Evolutionary conservation across 768 basidiomycete genomes (phyloP).

Genomic region (Hebeloma cylindrosporum): DNA sequence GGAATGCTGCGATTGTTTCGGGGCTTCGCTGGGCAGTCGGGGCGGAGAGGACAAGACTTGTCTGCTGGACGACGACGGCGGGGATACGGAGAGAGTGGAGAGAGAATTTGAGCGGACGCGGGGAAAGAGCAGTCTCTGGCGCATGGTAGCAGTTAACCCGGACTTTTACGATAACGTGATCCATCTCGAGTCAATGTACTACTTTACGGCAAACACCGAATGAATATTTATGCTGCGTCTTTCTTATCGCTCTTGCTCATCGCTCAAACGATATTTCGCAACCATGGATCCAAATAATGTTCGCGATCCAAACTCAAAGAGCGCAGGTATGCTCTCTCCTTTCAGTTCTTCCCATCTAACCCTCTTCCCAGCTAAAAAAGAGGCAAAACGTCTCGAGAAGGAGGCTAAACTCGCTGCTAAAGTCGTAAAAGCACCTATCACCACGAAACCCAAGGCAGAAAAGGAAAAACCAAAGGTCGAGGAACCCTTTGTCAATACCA

Average conservation of each 20-base stretch:
- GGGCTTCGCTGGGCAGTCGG: slow-evolving; percentile 19
- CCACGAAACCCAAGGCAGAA: slow-evolving; percentile 72
- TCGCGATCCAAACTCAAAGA: slow-evolving; percentile 41
- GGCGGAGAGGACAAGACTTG: slow-evolving; percentile 17
- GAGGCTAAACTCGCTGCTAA: slow-evolving; percentile 78
- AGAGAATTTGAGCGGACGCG: slow-evolving; percentile 20
- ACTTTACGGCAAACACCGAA: no score
- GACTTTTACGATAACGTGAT: no score
- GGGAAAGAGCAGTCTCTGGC: slow-evolving; percentile 21
- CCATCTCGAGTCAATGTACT: no score
- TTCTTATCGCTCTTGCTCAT: slow-evolving; percentile 17
- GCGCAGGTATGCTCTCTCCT: slow-evolving; percentile 33
- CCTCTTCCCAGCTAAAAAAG: slow-evolving; percentile 66
- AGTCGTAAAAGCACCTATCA: slow-evolving; percentile 47
- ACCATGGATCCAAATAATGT: slow-evolving; percentile 27
- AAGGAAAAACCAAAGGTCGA: slow-evolving; percentile 62
- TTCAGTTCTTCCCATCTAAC: background rate
- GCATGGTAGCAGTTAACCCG: slow-evolving; percentile 6
- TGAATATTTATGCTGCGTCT: slow-evolving; percentile 18
- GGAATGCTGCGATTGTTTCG: slow-evolving; percentile 24
- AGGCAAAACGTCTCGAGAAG: slow-evolving; percentile 79
- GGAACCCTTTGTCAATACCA: slow-evolving; percentile 81
- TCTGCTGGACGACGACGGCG: slow-evolving; percentile 19
- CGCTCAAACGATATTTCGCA: slow-evolving; percentile 10
- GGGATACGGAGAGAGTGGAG: slow-evolving; percentile 20